Base-by-base conservation (phyloP, 768 basidiomycete species). In the Termitomyces sp. region DNA sequence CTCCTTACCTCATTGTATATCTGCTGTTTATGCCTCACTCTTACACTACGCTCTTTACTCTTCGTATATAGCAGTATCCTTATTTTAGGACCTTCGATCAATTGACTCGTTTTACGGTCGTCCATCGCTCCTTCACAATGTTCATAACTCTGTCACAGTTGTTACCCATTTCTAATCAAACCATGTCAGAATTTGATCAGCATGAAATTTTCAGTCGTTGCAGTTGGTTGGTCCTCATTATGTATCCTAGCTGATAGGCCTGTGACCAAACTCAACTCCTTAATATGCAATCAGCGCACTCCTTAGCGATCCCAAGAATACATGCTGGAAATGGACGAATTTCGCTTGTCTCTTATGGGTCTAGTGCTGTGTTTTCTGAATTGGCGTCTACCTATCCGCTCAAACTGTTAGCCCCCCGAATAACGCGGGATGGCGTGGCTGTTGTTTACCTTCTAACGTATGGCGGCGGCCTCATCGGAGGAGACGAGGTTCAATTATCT, bases 381-480 rank as follows among this genome's bases (percentile, higher is more conserved):
- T 78, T 95, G 18, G 86, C 87, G 11, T 89, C 87, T 8, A 79
- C 86, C 1, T 97, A 96, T 68, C 95, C 95, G 9, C 77, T 97
- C 65, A 96, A 96, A 70, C 83, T 97, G 36, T 75, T 95, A 57
- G 88, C 93, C 3, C 92, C 93, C 2, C 79, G 79, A 50, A 72
- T 84, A 11, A 62, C 73, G 41, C 73, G 74, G 41, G 72, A 76
- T 33, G 70, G 75, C 5, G 77, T 92, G 34, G 89, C 83, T 11
- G 73, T 91, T 52, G 86, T 85, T 18, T 98, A 97, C 65, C 76
- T 91, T 18, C 70, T 98, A 58, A 86, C 85, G 37, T 98, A 98
- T 65, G 95, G 95, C 0, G 95, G 95, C 12, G 95, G 95, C 3
- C 79, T 98, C 11, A 90, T 98, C 39, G 86, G 88, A 6, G 94